Conservation (phyloP, 163 green algal species). For the Scenedesmus sp. region DNA sequence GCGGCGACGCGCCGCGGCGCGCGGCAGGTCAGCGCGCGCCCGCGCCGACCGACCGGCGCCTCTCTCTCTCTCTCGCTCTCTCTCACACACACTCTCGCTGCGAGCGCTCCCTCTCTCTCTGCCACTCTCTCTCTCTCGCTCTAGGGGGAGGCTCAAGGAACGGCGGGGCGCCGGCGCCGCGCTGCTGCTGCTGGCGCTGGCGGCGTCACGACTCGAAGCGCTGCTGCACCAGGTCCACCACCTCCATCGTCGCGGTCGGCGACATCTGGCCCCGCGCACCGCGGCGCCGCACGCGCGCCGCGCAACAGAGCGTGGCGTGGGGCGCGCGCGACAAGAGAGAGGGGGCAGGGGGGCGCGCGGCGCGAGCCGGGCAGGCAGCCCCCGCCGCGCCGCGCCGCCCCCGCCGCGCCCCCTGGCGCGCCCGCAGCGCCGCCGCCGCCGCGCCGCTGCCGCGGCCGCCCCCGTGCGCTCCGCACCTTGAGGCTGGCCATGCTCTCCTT, state of each 20-base stretch:
- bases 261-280: conserved; percentile 21
- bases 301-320: neutral
- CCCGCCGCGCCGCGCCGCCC: neutral
- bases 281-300: neutral
- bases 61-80: no score
- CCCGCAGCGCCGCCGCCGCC: neutral
- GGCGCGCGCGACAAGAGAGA: neutral
- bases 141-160: no score
- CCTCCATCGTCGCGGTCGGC: conserved; percentile 15
- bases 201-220: no score
- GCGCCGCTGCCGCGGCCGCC: neutral
- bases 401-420: neutral
- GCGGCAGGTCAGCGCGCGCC: no score
- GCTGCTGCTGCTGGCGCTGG: no score
- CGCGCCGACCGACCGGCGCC: no score
- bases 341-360: neutral
- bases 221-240: conserved; percentile 31
- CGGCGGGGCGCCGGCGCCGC: no score
- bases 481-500: conserved; percentile 19
- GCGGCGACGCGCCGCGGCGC: no score
- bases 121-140: no score
- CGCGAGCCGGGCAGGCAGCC: neutral
- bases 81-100: no score
- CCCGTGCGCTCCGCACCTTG: conserved; percentile 19
- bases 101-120: no score